Percentiles rank a stretch among this genome's conserved stretches.
Conservation (phyloP, 371 early-diverging fungal genomes). For the Conidiobolus incongruus region DNA sequence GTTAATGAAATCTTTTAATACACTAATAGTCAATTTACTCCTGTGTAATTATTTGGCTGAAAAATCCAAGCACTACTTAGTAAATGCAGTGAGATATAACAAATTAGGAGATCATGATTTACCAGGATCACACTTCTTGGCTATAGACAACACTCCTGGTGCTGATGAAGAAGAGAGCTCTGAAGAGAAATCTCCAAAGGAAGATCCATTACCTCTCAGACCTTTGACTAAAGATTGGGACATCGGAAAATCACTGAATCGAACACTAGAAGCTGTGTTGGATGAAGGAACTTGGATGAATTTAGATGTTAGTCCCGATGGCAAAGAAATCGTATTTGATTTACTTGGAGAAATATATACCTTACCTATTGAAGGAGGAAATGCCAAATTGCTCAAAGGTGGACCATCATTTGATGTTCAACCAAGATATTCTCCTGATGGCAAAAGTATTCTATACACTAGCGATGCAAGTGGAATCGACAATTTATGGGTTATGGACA, state of each 20-base stretch:
- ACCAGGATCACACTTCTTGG: too few species aligned
- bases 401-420: not conserved
- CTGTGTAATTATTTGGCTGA: too few species aligned
- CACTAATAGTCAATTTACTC: too few species aligned
- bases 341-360: not conserved
- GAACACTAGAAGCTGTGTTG: not conserved
- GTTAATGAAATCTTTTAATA: too few species aligned
- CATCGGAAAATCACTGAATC: not conserved
- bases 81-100: too few species aligned
- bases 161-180: too few species aligned
- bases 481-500: not conserved
- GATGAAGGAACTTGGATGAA: conserved; percentile 1
- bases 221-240: too few species aligned
- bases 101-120: too few species aligned
- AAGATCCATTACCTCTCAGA: too few species aligned
- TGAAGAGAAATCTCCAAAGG: too few species aligned
- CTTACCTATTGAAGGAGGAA: not conserved
- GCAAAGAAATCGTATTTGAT: not conserved
- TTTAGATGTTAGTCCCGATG: not conserved
- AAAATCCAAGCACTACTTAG: too few species aligned
- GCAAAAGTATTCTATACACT: not conserved
- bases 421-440: not conserved
- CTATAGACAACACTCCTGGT: too few species aligned
- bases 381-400: not conserved
- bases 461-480: not conserved